Evolutionary conservation across 2,329 filamentous ascomycete species (phyloP).

Genomic region (Trichoderma sp.): DNA sequence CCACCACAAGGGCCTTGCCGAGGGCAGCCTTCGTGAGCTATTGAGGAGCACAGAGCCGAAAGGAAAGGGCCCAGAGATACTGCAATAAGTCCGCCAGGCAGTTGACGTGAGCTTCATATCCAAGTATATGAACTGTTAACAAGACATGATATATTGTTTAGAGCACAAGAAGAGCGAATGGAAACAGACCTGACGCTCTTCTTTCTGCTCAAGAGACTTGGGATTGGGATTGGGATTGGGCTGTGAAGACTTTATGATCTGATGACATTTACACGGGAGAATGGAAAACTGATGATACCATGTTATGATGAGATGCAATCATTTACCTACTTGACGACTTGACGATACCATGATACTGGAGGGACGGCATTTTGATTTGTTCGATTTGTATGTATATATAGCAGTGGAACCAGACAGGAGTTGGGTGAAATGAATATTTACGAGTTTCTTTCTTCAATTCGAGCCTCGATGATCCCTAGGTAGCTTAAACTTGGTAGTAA

Average conservation of each 20-base stretch:
- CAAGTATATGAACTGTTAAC: neutral
- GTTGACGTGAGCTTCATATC: too few relatives aligned
- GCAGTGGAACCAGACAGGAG: neutral
- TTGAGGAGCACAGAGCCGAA: slow-evolving; percentile 45
- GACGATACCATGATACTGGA: neutral
- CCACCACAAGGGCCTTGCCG: slow-evolving; percentile 50
- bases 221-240: neutral
- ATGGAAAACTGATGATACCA: slow-evolving; percentile 5
- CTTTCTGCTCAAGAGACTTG: neutral
- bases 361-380: neutral
- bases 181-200: neutral
- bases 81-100: neutral
- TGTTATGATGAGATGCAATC: neutral
- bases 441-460: neutral
- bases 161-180: neutral
- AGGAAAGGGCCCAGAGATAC: slow-evolving; percentile 38
- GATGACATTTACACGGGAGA: neutral
- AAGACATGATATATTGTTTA: neutral
- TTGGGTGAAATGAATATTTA: neutral
- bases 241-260: neutral
- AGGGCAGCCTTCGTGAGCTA: slow-evolving; percentile 57
- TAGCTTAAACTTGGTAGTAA: neutral
- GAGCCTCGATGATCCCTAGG: neutral
- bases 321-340: neutral
- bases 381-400: neutral